phyloP scores from a whole-genome alignment of 768 basidiomycete genomes.

The Boletus pseudopeckii region DNA sequence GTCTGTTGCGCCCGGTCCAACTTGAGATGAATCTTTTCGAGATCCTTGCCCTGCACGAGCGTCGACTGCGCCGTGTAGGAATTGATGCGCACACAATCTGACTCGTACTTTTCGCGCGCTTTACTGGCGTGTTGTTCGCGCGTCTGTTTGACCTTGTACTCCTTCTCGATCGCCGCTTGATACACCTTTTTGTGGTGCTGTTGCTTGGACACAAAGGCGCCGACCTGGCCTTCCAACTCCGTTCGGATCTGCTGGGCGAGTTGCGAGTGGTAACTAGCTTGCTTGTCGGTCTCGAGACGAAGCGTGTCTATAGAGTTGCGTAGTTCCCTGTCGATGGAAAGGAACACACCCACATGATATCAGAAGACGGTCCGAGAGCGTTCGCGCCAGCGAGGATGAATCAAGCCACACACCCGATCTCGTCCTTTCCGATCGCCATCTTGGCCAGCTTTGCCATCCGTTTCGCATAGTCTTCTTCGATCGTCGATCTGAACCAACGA shows the following conservation, averaged over 20 bases:
- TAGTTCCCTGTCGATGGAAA: slow-evolving; percentile 56
- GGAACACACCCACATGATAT: slow-evolving; percentile 3
- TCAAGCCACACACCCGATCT: slow-evolving; percentile 74
- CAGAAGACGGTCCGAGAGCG: slow-evolving; percentile 2
- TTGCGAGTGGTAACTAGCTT: slow-evolving; percentile 67
- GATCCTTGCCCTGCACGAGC: slow-evolving; percentile 88
- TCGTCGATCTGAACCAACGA: slow-evolving; percentile 55
- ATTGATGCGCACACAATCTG: slow-evolving; percentile 90
- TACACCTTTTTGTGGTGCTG: slow-evolving; percentile 69
- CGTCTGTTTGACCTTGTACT: slow-evolving; percentile 83
- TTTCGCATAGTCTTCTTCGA: slow-evolving; percentile 96
- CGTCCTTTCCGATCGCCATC: slow-evolving; percentile 74
- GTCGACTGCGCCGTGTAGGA: slow-evolving; percentile 89
- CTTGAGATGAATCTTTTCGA: slow-evolving; percentile 85
- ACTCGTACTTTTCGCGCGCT: slow-evolving; percentile 91
- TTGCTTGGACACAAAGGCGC: slow-evolving; percentile 61
- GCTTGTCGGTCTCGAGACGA: slow-evolving; percentile 78
- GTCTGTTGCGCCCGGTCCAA: slow-evolving; percentile 87
- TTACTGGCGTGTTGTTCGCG: slow-evolving; percentile 85
- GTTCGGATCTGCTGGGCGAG: slow-evolving; percentile 72
- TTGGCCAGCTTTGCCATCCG: slow-evolving; percentile 77
- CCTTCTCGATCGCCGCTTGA: slow-evolving; percentile 81
- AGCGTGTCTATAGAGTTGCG: slow-evolving; percentile 78
- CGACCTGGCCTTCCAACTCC: slow-evolving; percentile 67
- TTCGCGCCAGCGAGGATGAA: neutral